Evolutionary conservation across 768 basidiomycete species (phyloP), one percentile per base, ranked within the genome.

Genomic region (Cystobasidium tubakii): DNA sequence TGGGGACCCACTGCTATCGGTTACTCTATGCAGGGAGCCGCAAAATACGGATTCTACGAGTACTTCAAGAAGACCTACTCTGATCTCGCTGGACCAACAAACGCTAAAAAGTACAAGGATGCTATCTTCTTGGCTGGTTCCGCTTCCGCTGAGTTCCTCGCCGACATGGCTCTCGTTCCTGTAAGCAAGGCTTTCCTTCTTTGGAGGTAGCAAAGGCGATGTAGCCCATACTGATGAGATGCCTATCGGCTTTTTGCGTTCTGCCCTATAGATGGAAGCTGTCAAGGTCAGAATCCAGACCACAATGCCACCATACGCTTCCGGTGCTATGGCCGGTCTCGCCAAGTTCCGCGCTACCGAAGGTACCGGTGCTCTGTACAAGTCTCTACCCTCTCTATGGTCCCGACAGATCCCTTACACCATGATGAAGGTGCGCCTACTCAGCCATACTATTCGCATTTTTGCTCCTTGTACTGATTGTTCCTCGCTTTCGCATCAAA

Each of bases 11-110:
- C 83, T 75, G 76, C 82, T 69, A 78, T 83, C 75, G 82, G 83
- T 74, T 82, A 82, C 80, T 79, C 83, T 62, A 80, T 84, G 79
- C 83, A 84, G 81, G 83, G 83, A 77, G 82, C 83, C 76, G 79
- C 82, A 79, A 84, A 63, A 55, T 72, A 55, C 74, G 62, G 73
- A 19, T 74, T 67, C 50, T 82, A 82, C 81, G 82, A 82, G 79
- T 81, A 81, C 82, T 83, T 82, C 81, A 83, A 83, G 81, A 83
- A 83, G 81, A 76, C 79, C 74, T 83, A 83, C 78, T 81, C 83
- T 75, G 82, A 83, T 79, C 73, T 79, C 57, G 79, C 82, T 75
- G 83, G 83, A 77, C 76, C 82, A 60, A 81, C 82, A 76, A 80
- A 79, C 73, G 83, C 83, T 74, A 80, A 80, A 77, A 81, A 83